phyloP scores from a whole-genome alignment of 2,329 filamentous ascomycete species.

The Colletotrichum destructivum region DNA sequence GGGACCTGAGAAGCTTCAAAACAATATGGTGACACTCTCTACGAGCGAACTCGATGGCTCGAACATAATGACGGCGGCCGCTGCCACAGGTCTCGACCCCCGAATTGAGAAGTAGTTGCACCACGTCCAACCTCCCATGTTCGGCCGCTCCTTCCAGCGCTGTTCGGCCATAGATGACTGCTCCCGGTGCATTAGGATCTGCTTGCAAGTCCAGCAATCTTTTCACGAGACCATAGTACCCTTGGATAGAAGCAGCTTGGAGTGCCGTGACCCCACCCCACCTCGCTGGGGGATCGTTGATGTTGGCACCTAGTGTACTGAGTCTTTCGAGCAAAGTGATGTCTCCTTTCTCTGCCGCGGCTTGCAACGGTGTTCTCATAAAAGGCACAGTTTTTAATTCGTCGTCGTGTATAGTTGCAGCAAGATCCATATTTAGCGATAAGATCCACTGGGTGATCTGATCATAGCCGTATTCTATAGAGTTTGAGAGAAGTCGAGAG shows the following conservation, averaged over 20 bases:
- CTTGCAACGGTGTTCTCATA: background rate
- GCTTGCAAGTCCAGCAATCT: background rate
- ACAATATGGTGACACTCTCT: background rate
- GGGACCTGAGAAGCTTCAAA: background rate
- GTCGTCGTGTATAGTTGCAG: background rate
- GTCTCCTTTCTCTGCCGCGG: background rate
- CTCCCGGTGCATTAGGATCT: background rate
- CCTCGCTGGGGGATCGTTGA: background rate
- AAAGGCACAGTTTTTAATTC: too few relatives aligned
- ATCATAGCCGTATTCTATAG: background rate
- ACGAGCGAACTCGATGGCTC: background rate
- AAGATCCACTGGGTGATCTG: background rate
- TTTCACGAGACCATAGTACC: background rate
- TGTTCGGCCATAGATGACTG: rapidly evolving
- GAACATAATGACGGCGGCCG: background rate
- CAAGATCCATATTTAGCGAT: background rate
- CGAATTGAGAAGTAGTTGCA: background rate
- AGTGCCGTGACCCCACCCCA: background rate
- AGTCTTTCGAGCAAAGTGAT: background rate
- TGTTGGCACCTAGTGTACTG: background rate
- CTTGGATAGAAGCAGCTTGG: background rate
- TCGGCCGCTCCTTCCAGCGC: conserved; percentile 11
- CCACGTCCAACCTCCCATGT: background rate
- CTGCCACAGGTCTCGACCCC: background rate
- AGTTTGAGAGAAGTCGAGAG: rapidly evolving